phyloP scores from a whole-genome alignment of 257 asterid species.

The Gardenia jasminoides region DNA sequence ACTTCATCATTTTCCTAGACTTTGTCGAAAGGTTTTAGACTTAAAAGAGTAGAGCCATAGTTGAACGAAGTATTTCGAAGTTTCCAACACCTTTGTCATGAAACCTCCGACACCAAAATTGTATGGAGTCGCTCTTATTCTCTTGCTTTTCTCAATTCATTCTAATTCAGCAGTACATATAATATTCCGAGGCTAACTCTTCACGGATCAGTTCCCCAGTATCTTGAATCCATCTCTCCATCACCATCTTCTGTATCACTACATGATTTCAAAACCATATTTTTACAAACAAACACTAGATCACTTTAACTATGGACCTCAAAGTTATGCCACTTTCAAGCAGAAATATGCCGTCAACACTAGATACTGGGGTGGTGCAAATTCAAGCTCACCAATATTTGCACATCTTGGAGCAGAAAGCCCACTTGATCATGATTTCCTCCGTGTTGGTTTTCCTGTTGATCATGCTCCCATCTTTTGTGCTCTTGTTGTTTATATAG shows the following conservation, averaged over 20 bases:
- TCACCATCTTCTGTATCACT: not conserved
- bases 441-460: constrained; percentile 42
- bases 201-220: not conserved
- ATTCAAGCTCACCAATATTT: constrained; percentile 22
- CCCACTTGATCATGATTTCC: not conserved
- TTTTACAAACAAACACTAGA: constrained; percentile 66
- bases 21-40: not conserved
- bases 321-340: constrained; percentile 50
- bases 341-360: constrained; percentile 51
- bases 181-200: not conserved
- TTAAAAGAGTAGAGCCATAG: not conserved
- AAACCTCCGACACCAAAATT: not conserved
- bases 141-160: not conserved
- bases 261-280: constrained; percentile 34
- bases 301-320: constrained; percentile 65
- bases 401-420: constrained; percentile 26
- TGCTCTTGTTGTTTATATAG: constrained; percentile 54
- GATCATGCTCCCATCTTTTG: constrained; percentile 51
- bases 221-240: not conserved
- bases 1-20: too few species aligned
- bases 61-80: not conserved
- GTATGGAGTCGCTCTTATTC: not conserved
- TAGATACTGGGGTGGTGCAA: constrained; percentile 58
- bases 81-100: not conserved
- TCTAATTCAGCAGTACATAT: not conserved